phyloP scores from a whole-genome alignment of 2,329 filamentous ascomycete genomes.

The Arthroderma uncinatum region DNA sequence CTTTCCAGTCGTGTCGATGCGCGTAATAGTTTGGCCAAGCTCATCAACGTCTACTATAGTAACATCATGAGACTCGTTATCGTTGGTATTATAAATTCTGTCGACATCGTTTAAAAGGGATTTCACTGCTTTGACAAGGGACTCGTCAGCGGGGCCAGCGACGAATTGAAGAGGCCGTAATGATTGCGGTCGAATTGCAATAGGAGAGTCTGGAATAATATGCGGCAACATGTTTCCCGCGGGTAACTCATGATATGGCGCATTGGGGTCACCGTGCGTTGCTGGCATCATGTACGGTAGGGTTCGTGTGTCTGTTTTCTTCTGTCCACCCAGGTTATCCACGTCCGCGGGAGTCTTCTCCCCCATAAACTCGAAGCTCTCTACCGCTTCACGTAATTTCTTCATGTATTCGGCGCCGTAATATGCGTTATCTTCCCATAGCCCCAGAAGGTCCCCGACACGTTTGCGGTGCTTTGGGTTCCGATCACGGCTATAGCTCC shows the following conservation, averaged over 20 bases:
- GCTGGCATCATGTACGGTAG: slow-evolving; percentile 61
- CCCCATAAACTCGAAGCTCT: slow-evolving; percentile 31
- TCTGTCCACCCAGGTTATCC: slow-evolving; percentile 25
- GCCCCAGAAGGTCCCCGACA: slow-evolving; percentile 50
- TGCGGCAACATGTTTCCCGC: slow-evolving; percentile 71
- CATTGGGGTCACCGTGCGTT: slow-evolving; percentile 61
- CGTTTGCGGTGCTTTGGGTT: slow-evolving; percentile 57
- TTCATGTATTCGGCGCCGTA: slow-evolving; percentile 45
- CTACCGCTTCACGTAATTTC: slow-evolving; percentile 50
- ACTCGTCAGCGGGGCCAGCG: slow-evolving; percentile 55
- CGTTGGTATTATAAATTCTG: slow-evolving; percentile 50
- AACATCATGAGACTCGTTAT: slow-evolving; percentile 39
- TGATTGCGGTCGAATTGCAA: slow-evolving; percentile 59
- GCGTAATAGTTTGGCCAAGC: slow-evolving; percentile 56
- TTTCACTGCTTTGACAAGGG: slow-evolving; percentile 58
- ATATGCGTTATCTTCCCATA: slow-evolving; percentile 61
- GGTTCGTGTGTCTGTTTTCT: slow-evolving; percentile 37
- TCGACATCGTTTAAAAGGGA: slow-evolving; percentile 58
- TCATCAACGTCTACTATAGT: slow-evolving; percentile 56
- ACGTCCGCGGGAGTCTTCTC: slow-evolving; percentile 23
- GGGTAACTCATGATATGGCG: slow-evolving; percentile 70
- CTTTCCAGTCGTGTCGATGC: slow-evolving; percentile 57
- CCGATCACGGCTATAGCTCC: slow-evolving; percentile 42
- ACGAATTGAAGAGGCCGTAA: slow-evolving; percentile 62
- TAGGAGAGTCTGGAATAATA: slow-evolving; percentile 62